Evolutionary conservation across 208 protist genomes (phyloP).

Genomic region (Acanthamoeba rhysodes): DNA sequence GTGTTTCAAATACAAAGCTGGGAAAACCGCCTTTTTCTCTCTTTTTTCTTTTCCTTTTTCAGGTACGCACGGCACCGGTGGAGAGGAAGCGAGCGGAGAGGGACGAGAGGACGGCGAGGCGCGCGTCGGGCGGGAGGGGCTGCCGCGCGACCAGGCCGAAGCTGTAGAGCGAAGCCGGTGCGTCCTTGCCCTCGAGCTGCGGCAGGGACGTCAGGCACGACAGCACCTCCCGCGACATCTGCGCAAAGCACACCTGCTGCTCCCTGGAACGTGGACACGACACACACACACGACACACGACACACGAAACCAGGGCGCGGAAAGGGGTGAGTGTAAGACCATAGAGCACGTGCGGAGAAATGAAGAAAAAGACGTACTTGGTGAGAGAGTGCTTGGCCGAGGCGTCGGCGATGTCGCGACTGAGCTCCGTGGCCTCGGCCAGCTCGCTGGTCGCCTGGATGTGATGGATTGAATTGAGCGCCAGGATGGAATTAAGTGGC

Average conservation of each 20-base stretch:
- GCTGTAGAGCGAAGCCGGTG: not conserved
- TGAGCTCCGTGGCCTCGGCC: not conserved
- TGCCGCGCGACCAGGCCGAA: not conserved
- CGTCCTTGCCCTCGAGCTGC: not conserved
- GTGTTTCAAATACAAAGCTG: too few species aligned
- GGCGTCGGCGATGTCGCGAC: conserved; percentile 3
- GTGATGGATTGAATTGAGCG: too few species aligned
- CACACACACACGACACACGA: too few species aligned
- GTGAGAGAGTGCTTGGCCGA: not conserved
- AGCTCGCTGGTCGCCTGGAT: not conserved
- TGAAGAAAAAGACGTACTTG: not conserved
- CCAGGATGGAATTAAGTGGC: too few species aligned
- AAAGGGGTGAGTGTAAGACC: too few species aligned
- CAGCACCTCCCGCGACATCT: conserved; percentile 18
- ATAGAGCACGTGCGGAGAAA: too few species aligned
- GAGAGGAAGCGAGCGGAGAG: not conserved
- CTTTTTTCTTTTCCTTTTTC: not conserved
- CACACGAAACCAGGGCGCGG: not conserved
- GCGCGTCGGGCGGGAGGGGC: not conserved
- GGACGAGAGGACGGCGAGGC: conserved; percentile 4
- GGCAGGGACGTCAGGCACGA: not conserved
- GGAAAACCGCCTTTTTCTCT: too few species aligned
- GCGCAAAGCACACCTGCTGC: not conserved
- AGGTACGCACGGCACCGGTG: not conserved
- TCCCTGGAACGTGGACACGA: not conserved